Evolutionary conservation across 2,329 filamentous ascomycete genomes (phyloP).

Genomic region (Gnomoniopsis sp.): DNA sequence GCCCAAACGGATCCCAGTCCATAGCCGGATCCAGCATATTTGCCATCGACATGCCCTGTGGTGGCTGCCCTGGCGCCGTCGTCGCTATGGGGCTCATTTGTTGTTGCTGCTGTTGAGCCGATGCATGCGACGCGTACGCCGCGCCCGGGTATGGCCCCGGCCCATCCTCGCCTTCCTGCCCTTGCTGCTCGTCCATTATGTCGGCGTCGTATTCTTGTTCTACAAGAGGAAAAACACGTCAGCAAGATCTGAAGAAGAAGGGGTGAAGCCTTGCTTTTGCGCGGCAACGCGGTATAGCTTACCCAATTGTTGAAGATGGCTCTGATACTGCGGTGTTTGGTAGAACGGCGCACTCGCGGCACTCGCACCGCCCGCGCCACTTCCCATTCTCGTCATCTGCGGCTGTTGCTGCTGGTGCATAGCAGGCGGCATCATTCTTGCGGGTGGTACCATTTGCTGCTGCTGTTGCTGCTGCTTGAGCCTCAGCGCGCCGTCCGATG

Average conservation of each 20-base stretch:
- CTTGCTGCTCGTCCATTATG: conserved; percentile 77
- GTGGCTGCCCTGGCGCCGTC: conserved; percentile 34
- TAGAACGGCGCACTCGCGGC: conserved; percentile 62
- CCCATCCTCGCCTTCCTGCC: conserved; percentile 57
- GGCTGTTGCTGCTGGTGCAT: conserved; percentile 12
- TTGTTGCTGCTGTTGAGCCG: conserved; percentile 26
- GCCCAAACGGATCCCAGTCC: conserved; percentile 89
- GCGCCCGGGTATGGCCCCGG: conserved; percentile 62
- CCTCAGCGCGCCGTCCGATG: conserved; percentile 42
- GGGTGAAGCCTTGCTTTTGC: not conserved
- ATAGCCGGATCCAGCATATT: conserved; percentile 73
- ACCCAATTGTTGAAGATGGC: conserved; percentile 94
- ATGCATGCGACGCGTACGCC: conserved; percentile 46
- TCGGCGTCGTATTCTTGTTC: conserved; percentile 97
- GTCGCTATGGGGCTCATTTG: conserved; percentile 23
- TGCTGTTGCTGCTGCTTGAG: conserved; percentile 43
- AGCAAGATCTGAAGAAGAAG: not conserved
- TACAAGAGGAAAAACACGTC: conserved; percentile 50
- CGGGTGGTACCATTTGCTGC: conserved; percentile 29
- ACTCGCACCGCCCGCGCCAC: conserved; percentile 36
- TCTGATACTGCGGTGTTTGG: conserved; percentile 78
- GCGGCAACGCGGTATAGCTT: conserved; percentile 55
- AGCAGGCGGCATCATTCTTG: conserved; percentile 30
- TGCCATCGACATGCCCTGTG: conserved; percentile 62
- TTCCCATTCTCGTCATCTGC: conserved; percentile 29